Percentiles rank a stretch among this genome's conserved stretches.
Evolutionary conservation across 176 grass and related monocot species (phyloP).

Genomic region (Aegilops longissima): DNA sequence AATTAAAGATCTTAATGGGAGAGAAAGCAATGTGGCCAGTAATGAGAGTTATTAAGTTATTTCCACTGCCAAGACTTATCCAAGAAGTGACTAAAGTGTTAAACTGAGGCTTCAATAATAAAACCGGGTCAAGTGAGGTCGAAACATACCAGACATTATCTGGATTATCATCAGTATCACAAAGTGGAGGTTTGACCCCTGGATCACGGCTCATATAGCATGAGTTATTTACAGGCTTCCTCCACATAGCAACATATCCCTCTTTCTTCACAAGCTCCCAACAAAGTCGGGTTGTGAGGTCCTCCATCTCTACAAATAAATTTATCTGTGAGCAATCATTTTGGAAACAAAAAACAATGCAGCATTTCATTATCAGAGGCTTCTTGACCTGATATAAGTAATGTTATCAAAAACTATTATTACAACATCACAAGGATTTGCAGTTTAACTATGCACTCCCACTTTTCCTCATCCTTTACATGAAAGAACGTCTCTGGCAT

Average conservation of each 20-base stretch:
- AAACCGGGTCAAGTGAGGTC: conserved; percentile 7
- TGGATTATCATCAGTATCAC: conserved; percentile 64
- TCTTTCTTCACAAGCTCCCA: conserved; percentile 97
- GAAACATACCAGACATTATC: conserved; percentile 70
- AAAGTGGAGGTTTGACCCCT: conserved; percentile 64
- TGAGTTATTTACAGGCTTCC: conserved; percentile 71
- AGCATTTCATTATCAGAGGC: background rate
- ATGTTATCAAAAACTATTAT: background rate
- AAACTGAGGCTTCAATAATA: conserved; percentile 5
- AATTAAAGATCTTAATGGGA: conserved; percentile 3
- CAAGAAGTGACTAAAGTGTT: background rate
- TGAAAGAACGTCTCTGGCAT: background rate
- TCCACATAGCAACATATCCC: conserved; percentile 92
- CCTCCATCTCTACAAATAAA: conserved; percentile 75
- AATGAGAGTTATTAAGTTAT: background rate
- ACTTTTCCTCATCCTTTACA: conserved; percentile 1
- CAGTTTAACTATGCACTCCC: conserved; percentile 4
- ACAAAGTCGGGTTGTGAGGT: conserved; percentile 72
- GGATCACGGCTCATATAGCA: conserved; percentile 66
- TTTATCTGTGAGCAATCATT: conserved; percentile 32
- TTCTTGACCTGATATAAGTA: background rate
- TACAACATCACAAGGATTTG: conserved; percentile 29
- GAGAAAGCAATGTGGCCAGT: background rate
- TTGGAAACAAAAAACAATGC: background rate
- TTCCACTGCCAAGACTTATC: background rate